Evolutionary conservation across 164 flowering plant genomes (phyloP).

Genomic region (Vitis labrusca): DNA sequence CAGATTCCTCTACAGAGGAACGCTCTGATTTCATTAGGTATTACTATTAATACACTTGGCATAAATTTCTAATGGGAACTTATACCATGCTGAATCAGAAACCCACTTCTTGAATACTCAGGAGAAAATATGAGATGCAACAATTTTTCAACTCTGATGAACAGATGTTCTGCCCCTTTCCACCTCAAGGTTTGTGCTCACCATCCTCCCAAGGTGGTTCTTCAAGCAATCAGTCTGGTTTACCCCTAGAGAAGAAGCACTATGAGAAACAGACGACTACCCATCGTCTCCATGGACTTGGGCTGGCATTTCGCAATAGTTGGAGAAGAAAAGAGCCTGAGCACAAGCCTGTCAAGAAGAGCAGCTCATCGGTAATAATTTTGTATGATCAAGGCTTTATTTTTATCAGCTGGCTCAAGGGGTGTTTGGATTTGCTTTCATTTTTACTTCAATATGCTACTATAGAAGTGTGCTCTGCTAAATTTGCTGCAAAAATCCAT

Average conservation of each 20-base stretch:
- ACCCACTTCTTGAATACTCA: conserved; percentile 30
- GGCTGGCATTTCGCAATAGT: conserved; percentile 78
- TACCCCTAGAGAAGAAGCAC: conserved; percentile 42
- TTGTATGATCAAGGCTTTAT: conserved; percentile 1
- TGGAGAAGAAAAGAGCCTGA: conserved; percentile 75
- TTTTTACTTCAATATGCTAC: no score
- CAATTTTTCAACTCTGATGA: conserved; percentile 48
- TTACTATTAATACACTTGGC: not conserved
- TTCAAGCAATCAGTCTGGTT: conserved; percentile 16
- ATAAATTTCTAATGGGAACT: not conserved
- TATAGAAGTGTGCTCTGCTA: no score
- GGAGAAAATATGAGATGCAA: conserved; percentile 84
- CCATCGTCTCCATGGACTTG: conserved; percentile 50
- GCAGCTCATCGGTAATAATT: conserved; percentile 43
- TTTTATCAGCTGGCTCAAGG: no score
- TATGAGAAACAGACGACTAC: conserved; percentile 52
- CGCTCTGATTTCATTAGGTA: conserved; percentile 87
- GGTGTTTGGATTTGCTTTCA: no score
- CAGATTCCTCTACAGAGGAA: conserved; percentile 70
- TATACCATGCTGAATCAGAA: conserved; percentile 18
- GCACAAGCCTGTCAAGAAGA: conserved; percentile 46
- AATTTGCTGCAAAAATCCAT: no score
- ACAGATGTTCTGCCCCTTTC: conserved; percentile 32
- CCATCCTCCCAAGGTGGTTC: conserved; percentile 22
- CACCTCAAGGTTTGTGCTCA: conserved; percentile 17